phyloP scores from a whole-genome alignment of 805 yeast species.

The Metschnikowia baotianmanensis region DNA sequence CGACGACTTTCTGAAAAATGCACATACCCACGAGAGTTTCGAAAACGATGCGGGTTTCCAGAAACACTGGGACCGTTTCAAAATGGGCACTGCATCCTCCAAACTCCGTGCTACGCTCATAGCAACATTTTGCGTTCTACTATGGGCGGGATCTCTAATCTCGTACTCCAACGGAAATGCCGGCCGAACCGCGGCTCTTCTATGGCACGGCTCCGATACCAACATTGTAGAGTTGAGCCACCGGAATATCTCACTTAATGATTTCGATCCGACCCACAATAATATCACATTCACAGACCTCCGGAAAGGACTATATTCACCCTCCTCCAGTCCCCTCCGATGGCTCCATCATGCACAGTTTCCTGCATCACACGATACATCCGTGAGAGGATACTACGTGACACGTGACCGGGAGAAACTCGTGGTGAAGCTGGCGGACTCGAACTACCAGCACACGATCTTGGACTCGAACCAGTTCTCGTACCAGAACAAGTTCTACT shows the following conservation, averaged over 20 bases:
- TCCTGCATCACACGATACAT: conserved; percentile 20
- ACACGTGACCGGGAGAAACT: conserved; percentile 16
- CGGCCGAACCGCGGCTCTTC: conserved; percentile 10
- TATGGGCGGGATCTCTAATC: conserved; percentile 30
- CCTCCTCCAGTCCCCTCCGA: conserved; percentile 13
- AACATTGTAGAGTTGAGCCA: conserved; percentile 23
- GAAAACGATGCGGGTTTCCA: conserved; percentile 16
- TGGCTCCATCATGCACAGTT: conserved; percentile 35
- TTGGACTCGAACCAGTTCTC: conserved; percentile 34
- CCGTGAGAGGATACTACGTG: conserved; percentile 31
- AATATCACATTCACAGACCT: conserved; percentile 29
- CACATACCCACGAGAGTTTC: conserved; percentile 11
- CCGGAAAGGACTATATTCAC: conserved; percentile 21
- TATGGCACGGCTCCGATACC: conserved; percentile 23
- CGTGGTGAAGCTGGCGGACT: conserved; percentile 27
- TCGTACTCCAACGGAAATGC: conserved; percentile 27
- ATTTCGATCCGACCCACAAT: conserved; percentile 24
- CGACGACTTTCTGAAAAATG: conserved; percentile 20
- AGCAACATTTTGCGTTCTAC: conserved; percentile 6
- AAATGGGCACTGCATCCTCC: conserved; percentile 1
- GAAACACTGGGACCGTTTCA: conserved; percentile 7
- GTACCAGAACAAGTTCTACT: conserved; percentile 40
- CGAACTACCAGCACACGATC: conserved; percentile 27
- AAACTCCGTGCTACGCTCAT: conserved; percentile 4
- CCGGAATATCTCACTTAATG: conserved; percentile 31